Base-by-base conservation (phyloP, 768 basidiomycete genomes). In the Antrodiella citrinella region DNA sequence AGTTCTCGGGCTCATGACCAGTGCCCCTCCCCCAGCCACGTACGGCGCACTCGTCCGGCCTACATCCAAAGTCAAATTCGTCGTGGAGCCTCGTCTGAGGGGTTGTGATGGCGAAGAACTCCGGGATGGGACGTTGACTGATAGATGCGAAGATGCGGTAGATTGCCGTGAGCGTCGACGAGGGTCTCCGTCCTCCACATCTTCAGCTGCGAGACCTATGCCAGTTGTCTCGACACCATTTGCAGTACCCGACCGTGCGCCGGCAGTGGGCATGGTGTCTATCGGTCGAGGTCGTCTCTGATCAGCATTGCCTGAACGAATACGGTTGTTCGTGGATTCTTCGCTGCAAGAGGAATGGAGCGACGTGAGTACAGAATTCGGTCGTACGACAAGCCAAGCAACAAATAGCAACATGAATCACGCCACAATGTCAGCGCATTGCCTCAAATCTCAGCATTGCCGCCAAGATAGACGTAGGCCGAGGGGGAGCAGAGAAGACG, bases 241-340 rank as follows among this genome's bases (percentile, higher is more conserved):
- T 13, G 86, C 76, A 21, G 73, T 75, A 41, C 85, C 86, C 18
- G 71, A 63, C 30, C 83, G 74, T 23, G 84, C 73, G 2, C 88
- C 87, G 1, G 87, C 89, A 15, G 72, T 66, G 1, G 86, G 86
- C 4, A 91, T 82, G 58, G 65, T 66, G 65, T 88, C 85, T 53
- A 91, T 90, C 38, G 87, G 86, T 7, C 56, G 55, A 21, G 85
- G 77, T 51, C 77, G 75, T 48, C 73, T 24, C 0, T 57, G 52
- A 1, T 54, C 46, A 25, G 42, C 51, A 38, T 52, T 67, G 19
- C 86, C 86, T 4, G 87, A 88, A 62, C 88, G 89, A 62, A 92
- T 69, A 39, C 88, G 81, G 66, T 92, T 91, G 61, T 91, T 92
- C 12, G 86, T 82, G 2, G 82, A 80, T 18, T 80, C 77, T 66